Conservation (phyloP, 2,329 filamentous ascomycete genomes). For the Nigrograna mackinnonii region DNA sequence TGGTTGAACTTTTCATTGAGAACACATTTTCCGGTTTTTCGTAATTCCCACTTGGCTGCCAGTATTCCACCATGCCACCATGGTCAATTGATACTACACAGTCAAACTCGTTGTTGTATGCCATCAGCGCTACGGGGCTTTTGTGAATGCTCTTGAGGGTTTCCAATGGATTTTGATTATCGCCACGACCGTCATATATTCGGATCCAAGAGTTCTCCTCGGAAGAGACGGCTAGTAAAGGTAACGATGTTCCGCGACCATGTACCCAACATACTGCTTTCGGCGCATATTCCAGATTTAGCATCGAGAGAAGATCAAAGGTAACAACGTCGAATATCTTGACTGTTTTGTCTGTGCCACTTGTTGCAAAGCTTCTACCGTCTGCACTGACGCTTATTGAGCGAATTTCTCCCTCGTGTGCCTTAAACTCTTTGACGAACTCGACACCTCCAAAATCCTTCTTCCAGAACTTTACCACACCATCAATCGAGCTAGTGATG, state of each 20-base stretch:
- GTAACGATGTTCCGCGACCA: conserved; percentile 79
- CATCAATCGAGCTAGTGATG: conserved; percentile 90
- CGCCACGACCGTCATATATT: conserved; percentile 88
- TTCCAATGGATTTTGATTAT: conserved; percentile 75
- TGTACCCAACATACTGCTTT: conserved; percentile 92
- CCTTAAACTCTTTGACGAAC: conserved; percentile 97
- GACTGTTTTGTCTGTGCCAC: conserved; percentile 75
- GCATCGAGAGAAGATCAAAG: conserved; percentile 68
- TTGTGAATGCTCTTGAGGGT: conserved; percentile 80
- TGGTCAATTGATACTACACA: conserved; percentile 91
- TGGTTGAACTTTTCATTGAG: conserved; percentile 89
- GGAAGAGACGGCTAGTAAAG: conserved; percentile 81
- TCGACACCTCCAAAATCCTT: conserved; percentile 89
- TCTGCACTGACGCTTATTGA: conserved; percentile 86
- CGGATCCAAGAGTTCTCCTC: conserved; percentile 72
- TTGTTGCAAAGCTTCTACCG: conserved; percentile 90
- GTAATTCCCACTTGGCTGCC: conserved; percentile 78
- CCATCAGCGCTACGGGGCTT: conserved; percentile 79
- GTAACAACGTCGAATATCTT: conserved; percentile 81
- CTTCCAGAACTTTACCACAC: conserved; percentile 99
- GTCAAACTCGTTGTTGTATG: conserved; percentile 85
- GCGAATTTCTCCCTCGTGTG: conserved; percentile 82
- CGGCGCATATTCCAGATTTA: conserved; percentile 75
- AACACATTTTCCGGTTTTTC: conserved; percentile 94
- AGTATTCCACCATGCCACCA: conserved; percentile 95